Evolutionary conservation across 768 basidiomycete genomes (phyloP).

Genomic region (Kwoniella heveanensis): DNA sequence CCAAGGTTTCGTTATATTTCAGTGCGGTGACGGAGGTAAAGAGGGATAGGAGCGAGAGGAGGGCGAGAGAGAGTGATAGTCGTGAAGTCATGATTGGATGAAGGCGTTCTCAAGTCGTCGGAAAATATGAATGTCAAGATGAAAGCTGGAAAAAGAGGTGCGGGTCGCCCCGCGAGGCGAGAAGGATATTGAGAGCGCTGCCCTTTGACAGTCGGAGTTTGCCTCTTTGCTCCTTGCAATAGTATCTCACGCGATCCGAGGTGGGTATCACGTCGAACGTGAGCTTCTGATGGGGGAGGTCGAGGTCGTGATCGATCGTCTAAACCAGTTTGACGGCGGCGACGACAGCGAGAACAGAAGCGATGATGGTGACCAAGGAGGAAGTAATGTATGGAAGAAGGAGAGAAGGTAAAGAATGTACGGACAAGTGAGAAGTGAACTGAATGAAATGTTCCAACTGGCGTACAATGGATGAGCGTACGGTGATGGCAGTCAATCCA

Average conservation of each 20-base stretch:
- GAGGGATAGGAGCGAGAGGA: conserved; percentile 8
- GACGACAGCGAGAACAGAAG: neutral
- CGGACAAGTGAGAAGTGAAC: neutral
- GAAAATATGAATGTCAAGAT: neutral
- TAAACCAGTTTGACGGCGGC: conserved; percentile 1
- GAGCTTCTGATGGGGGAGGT: neutral
- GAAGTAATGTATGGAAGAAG: neutral
- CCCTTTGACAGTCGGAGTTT: conserved; percentile 3
- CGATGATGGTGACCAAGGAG: neutral
- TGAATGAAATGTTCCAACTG: conserved; percentile 3
- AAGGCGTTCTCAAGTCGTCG: neutral
- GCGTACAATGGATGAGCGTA: neutral
- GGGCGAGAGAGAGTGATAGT: neutral
- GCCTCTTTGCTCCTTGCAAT: neutral
- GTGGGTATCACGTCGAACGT: neutral
- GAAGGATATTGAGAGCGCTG: neutral
- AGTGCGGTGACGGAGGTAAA: conserved; percentile 11
- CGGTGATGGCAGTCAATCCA: no score
- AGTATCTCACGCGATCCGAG: conserved; percentile 1
- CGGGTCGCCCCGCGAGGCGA: conserved; percentile 1
- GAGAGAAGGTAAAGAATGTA: no score
- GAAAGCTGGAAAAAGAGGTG: neutral
- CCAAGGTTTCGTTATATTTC: conserved; percentile 52
- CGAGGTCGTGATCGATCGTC: neutral
- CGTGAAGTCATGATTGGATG: conserved; percentile 3